A percentile compares a stretch with the other conserved stretches of the same genome.
These are phyloP conservation scores for Daldinia sp. DNA, from an alignment of 2,329 filamentous ascomycete species.

Conservation along the genomic window DNA sequence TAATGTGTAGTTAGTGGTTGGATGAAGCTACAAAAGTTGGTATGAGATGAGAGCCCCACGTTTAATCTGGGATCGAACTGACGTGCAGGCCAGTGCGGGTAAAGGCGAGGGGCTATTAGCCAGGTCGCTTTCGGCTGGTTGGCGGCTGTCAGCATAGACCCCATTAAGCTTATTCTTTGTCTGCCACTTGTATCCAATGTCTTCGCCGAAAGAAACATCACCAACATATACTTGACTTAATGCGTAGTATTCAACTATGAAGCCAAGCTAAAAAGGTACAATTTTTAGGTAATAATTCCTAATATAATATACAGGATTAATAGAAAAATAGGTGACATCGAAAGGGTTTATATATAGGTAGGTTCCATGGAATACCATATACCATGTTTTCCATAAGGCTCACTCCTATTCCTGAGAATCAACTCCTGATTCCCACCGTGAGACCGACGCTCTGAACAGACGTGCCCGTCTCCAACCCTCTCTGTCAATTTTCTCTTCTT, in stretches of 20 bases:
- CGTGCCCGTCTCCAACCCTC: conserved; percentile 45
- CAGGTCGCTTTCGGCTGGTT: conserved; percentile 7
- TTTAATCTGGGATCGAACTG: conserved; percentile 15
- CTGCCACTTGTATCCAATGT: background rate
- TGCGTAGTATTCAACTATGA: background rate
- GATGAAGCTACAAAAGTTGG: conserved; percentile 11
- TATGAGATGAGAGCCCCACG: conserved; percentile 28
- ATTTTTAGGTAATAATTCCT: no score
- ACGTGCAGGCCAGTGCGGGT: background rate
- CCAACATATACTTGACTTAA: background rate
- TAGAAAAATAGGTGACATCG: background rate
- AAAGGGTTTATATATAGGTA: background rate
- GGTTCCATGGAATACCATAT: no score
- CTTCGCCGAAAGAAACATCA: background rate
- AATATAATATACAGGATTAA: background rate
- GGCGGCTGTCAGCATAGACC: background rate
- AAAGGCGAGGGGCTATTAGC: conserved; percentile 16
- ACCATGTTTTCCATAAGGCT: background rate
- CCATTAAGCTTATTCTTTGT: background rate
- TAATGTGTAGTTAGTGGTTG: conserved; percentile 14
- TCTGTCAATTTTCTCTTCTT: conserved; percentile 47
- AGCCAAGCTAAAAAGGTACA: background rate
- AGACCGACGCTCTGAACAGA: conserved; percentile 41
- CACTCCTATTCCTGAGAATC: conserved; percentile 7
- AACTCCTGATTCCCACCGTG: conserved; percentile 10